These are phyloP conservation scores for Aspergillus versicolor DNA, from an alignment of 2,329 filamentous ascomycete species.

Conservation along the genomic window DNA sequence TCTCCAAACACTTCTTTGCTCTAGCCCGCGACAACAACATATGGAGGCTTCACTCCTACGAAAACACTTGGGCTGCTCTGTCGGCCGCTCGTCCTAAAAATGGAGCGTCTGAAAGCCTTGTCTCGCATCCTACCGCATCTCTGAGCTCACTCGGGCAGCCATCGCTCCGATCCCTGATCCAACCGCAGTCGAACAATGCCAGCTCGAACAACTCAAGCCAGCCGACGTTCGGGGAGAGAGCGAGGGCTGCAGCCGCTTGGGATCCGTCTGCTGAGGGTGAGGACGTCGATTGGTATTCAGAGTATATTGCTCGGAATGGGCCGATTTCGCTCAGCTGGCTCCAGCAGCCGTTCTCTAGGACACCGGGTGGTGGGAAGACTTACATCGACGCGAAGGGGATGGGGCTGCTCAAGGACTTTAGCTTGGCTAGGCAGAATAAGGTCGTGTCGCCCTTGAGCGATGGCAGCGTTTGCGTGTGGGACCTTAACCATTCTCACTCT, in stretches of 20 bases:
- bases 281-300: slow-evolving; percentile 77
- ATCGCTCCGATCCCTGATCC: slow-evolving; percentile 35
- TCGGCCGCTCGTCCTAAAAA: slow-evolving; percentile 29
- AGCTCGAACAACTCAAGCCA: not conserved
- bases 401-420: slow-evolving; percentile 61
- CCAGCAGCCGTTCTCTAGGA: slow-evolving; percentile 53
- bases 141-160: slow-evolving; percentile 33
- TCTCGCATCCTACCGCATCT: slow-evolving; percentile 38
- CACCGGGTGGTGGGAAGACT: slow-evolving; percentile 38
- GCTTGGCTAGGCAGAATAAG: slow-evolving; percentile 54
- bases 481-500: slow-evolving; percentile 54
- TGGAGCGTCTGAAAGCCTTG: slow-evolving; percentile 48
- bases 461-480: slow-evolving; percentile 85
- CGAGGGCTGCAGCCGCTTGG: slow-evolving; percentile 64
- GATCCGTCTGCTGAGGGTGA: slow-evolving; percentile 74
- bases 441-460: slow-evolving; percentile 80
- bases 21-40: slow-evolving; percentile 72
- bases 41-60: slow-evolving; percentile 76
- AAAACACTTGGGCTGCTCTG: slow-evolving; percentile 66
- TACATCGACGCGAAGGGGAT: slow-evolving; percentile 69
- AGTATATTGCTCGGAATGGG: slow-evolving; percentile 80
- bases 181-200: slow-evolving; percentile 21
- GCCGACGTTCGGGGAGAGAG: slow-evolving; percentile 28
- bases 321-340: slow-evolving; percentile 76
- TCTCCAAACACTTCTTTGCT: slow-evolving; percentile 64